Conservation (phyloP, 108 stramenopile species). For the Skeletonema tropicum region DNA sequence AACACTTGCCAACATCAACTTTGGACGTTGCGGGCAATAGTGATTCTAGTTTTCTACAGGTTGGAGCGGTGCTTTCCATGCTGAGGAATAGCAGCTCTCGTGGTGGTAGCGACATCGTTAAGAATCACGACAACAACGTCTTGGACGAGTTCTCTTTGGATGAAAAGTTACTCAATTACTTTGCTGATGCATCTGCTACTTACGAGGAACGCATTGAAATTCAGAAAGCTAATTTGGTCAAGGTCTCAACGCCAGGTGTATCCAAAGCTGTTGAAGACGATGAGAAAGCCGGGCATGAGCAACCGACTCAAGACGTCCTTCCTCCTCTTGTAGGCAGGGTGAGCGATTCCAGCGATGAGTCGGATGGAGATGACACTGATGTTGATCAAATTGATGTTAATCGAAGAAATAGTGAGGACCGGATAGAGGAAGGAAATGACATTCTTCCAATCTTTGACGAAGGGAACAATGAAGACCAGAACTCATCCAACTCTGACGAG, state of each 20-base stretch:
- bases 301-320: background rate
- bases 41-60: slow-evolving; percentile 47
- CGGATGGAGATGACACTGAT: slow-evolving; percentile 2
- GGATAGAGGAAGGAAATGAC: slow-evolving; percentile 10
- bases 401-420: slow-evolving; percentile 8
- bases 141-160: slow-evolving; percentile 45
- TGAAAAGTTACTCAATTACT: slow-evolving; percentile 51
- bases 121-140: slow-evolving; percentile 9
- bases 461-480: slow-evolving; percentile 24
- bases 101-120: background rate
- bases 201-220: slow-evolving; percentile 82
- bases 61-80: slow-evolving; percentile 57
- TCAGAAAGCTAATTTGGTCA: slow-evolving; percentile 60
- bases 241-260: background rate
- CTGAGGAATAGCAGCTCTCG: slow-evolving; percentile 3
- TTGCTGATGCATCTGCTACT: slow-evolving; percentile 69
- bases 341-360: slow-evolving; percentile 4
- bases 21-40: slow-evolving; percentile 26
- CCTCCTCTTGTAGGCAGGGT: slow-evolving; percentile 4
- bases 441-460: slow-evolving; percentile 26
- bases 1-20: background rate
- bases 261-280: background rate
- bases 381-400: slow-evolving; percentile 13
- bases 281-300: background rate
- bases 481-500: slow-evolving; percentile 10